Evolutionary conservation across 2,329 filamentous ascomycete species (phyloP).

Genomic region (Didymella segeticola): DNA sequence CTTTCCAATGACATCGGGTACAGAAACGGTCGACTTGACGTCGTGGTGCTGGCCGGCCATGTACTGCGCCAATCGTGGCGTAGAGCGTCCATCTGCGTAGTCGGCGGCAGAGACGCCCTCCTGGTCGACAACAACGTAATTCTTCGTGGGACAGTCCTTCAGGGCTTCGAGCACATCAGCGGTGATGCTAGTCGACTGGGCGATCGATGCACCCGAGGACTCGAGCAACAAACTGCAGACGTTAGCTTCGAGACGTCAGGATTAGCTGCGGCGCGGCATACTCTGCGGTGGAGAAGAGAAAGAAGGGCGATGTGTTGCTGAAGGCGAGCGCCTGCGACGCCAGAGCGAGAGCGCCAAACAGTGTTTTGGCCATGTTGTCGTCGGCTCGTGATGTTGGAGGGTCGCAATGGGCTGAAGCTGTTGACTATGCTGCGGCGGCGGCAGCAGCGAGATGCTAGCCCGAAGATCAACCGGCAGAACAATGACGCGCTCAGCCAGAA

Average conservation of each 20-base stretch:
- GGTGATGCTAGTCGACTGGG: constrained; percentile 53
- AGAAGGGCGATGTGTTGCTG: constrained; percentile 85
- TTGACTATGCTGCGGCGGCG: constrained; percentile 9
- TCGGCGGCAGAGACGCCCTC: constrained; percentile 75
- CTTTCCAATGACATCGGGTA: constrained; percentile 61
- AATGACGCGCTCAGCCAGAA: constrained; percentile 39
- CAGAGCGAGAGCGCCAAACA: constrained; percentile 56
- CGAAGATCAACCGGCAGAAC: constrained; percentile 16
- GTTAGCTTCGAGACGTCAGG: constrained; percentile 32
- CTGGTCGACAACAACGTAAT: constrained; percentile 81
- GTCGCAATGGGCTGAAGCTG: constrained; percentile 22
- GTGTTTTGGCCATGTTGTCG: constrained; percentile 53
- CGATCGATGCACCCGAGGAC: constrained; percentile 43
- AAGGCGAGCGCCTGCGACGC: constrained; percentile 71
- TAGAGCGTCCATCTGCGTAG: constrained; percentile 61
- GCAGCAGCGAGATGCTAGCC: constrained; percentile 2
- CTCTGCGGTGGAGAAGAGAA: constrained; percentile 84
- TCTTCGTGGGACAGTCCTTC: constrained; percentile 71
- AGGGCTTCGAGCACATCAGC: constrained; percentile 58
- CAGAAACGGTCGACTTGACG: constrained; percentile 59
- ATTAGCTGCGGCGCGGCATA: constrained; percentile 56
- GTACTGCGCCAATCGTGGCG: constrained; percentile 62
- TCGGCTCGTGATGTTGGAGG: constrained; percentile 19
- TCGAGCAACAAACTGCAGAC: constrained; percentile 37
- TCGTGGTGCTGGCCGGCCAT: constrained; percentile 58